Evolutionary conservation across 495 filamentous ascomycete genomes (phyloP).

Genomic region (Gamarada debralockiae): DNA sequence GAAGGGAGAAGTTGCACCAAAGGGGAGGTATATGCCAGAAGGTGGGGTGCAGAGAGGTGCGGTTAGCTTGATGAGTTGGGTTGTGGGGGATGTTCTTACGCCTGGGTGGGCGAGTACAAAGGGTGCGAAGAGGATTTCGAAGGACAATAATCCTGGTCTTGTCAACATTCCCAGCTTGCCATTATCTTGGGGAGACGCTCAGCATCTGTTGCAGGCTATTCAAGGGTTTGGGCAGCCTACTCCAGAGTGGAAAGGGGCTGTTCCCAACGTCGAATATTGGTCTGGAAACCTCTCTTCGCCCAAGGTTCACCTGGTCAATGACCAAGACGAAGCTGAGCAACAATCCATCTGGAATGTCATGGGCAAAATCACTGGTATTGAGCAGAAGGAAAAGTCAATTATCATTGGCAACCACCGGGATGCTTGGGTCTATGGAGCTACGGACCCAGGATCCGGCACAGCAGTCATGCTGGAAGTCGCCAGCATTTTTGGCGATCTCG

Average conservation of each 20-base stretch:
- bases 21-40: conserved; percentile 72
- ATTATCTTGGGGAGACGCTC: conserved; percentile 82
- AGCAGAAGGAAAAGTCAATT: conserved; percentile 79
- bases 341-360: conserved; percentile 90
- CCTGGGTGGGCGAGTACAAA: conserved; percentile 80
- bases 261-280: conserved; percentile 70
- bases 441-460: conserved; percentile 82
- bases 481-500: conserved; percentile 74
- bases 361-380: conserved; percentile 74
- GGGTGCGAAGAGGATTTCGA: conserved; percentile 57
- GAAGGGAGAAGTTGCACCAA: conserved; percentile 62
- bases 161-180: conserved; percentile 85
- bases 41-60: conserved; percentile 78
- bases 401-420: conserved; percentile 94
- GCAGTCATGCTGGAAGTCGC: conserved; percentile 88
- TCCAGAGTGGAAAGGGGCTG: conserved; percentile 71
- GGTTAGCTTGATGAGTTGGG: conserved; percentile 79
- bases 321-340: conserved; percentile 77
- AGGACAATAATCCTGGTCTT: conserved; percentile 68
- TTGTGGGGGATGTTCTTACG: conserved; percentile 84
- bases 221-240: conserved; percentile 71
- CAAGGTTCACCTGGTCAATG: conserved; percentile 76
- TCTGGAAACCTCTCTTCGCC: conserved; percentile 75
- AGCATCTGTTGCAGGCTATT: conserved; percentile 70
- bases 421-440: conserved; percentile 86